Conservation (phyloP, 1,139 yeast species). For the Trichomonascaceae sp. region DNA sequence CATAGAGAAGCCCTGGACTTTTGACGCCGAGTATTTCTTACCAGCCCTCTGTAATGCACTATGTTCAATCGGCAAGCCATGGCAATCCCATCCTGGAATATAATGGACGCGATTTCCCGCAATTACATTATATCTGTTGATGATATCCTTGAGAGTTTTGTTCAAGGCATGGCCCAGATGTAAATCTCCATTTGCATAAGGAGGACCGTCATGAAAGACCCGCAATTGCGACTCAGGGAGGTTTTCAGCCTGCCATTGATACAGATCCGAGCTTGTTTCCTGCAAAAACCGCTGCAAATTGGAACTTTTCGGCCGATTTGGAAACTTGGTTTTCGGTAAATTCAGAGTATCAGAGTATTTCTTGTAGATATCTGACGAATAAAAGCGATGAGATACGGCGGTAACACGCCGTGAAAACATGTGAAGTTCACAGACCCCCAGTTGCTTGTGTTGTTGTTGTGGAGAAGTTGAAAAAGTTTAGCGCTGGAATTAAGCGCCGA, state of each 20-base stretch:
- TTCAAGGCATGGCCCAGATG: slow-evolving; percentile 94
- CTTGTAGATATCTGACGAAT: slow-evolving; percentile 3
- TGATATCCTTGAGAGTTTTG: slow-evolving; percentile 80
- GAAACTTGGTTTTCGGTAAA: slow-evolving; percentile 50
- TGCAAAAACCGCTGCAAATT: slow-evolving; percentile 27
- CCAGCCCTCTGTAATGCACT: slow-evolving; percentile 51
- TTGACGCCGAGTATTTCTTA: slow-evolving; percentile 35
- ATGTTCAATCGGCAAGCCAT: slow-evolving; percentile 92
- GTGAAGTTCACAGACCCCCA: not conserved
- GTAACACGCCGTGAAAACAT: not conserved
- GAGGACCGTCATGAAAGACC: slow-evolving; percentile 93
- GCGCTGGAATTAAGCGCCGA: not conserved
- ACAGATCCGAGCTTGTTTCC: slow-evolving; percentile 36
- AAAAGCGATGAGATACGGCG: not conserved
- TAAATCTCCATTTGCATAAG: slow-evolving; percentile 91
- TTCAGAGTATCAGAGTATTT: slow-evolving; percentile 42
- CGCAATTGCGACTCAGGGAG: slow-evolving; percentile 28
- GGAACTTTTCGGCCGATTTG: slow-evolving; percentile 40
- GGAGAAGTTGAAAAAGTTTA: not conserved
- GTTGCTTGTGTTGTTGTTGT: not conserved
- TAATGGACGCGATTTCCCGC: slow-evolving; percentile 59
- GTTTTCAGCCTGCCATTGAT: slow-evolving; percentile 38
- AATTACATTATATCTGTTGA: slow-evolving; percentile 63
- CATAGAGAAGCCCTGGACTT: slow-evolving; percentile 36
- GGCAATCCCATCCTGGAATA: slow-evolving; percentile 98